Evolutionary conservation across 345 rosid genomes (phyloP), one percentile per base, ranked within the genome.

Genomic region (Capsella bursapastoris): DNA sequence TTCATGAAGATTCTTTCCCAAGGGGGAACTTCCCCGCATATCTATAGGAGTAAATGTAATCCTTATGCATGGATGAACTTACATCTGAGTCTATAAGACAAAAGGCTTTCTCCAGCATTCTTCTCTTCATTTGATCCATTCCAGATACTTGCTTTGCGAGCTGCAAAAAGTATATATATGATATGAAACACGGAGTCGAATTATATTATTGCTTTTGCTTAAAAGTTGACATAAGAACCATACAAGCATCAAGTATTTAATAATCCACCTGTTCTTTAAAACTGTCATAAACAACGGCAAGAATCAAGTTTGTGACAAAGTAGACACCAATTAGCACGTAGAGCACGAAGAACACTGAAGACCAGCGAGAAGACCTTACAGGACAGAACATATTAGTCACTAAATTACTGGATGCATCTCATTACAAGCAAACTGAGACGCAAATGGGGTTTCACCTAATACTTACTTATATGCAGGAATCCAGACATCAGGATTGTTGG

Each of bases 401-500:
- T 16, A 71, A 37, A 29, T 48, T 28, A 44, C 38, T 67, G 55
- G 69, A 73, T 28, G 66, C 48, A 75, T 32, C 63, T 40, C 75
- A 16, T 45, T 45, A 55, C 66, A 66, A 72, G 32, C 13, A 76
- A 47, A 37, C 18, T 32, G 45, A 28, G 29, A 55, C 43, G 16
- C 22, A 40, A 44, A 32, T 70, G 64, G 48, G 51, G 40, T 61
- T 62, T 48, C 67, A 31, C 38, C 69, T n/a, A 38, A 64, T 61
- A 89, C 98, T 86, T 85, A 95, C 99, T 90, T 92, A 82, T 95
- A 95, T 56, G 99, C 97, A 31, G 92, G 93, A 79, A 92, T 84
- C 99, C 99, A 95, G 47, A 95, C 99, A 86, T 92, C 97, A 68
- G 99, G 99, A 71, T 92, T 95, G 86, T 95, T 95, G 74, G 99